Base-by-base conservation (phyloP, 495 filamentous ascomycete species). In the Aspergillus avenaceus region DNA sequence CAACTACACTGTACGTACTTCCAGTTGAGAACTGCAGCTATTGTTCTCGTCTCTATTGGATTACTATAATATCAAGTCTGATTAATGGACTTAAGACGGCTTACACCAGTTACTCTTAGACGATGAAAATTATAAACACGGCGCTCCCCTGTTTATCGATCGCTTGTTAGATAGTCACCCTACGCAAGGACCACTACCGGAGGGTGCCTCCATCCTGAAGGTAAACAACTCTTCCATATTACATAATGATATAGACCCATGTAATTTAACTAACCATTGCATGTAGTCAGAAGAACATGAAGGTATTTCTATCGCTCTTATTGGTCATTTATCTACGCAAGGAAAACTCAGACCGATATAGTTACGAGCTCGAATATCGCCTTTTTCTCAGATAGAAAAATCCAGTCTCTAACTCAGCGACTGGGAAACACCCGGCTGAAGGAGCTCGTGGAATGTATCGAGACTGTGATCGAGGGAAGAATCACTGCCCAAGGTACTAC, bases 361-460 rank as follows among this genome's bases (percentile, higher is more conserved):
- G 65, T 61, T 37, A 47, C 50, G 11, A 65, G 61, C 36, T 57
- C 63, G 13, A 65, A 61, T 24, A 48, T 70, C 8, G 61, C 64
- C 9, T 70, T 72, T 43, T 70, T 70, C 48, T 72, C 66, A 1
- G 63, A 72, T 31, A 55, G 56, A 22, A 53, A 60, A 37, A 52
- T 68, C 21, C 46, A 45, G 12, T 67, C 66, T 13, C 41, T 72
- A 22, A 64, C 66, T 7, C 52, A 60, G 13, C 64, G 58, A 19
- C 34, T 72, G 5, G 62, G 65, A 11, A 56, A 68, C 45, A 54
- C 49, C 27, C 52, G 52, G 37, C 58, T 72, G 13, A 53, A 86
- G 8, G 59, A 62, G 8, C 38, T 66, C 8, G 31, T 70, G 8
- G 53, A 65, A 11, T 49, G 49, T 8, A 61, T 69, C 43, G 61